Base-by-base conservation (phyloP, 2,329 filamentous ascomycete species). In the Lasiodiplodia sp. region DNA sequence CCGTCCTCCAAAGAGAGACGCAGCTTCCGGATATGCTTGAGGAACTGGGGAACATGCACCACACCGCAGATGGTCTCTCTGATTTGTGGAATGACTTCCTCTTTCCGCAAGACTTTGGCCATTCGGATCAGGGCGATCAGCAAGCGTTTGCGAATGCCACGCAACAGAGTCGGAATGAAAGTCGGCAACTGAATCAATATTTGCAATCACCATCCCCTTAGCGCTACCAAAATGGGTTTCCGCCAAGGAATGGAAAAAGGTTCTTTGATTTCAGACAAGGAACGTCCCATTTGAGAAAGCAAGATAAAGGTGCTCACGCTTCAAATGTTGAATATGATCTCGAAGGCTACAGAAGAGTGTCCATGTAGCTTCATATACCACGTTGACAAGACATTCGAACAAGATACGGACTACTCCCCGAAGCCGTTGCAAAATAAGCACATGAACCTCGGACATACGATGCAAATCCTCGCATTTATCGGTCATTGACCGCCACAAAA, bases 21-120 rank as follows among this genome's bases (percentile, higher is more conserved):
- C 52, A 55, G 52, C 7, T 55, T 14, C 52, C 52, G 21, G 49
- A 52, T 28, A 52, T 52, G 49, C 49, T 52, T 23, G 49, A 52
- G 49, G 49, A 52, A 23, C 11, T 52, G 49, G 49, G n/a, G 18
- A 23, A 52, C 11, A 21, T 52, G 11, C 23, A n/a, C 4, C 49
- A 52, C 18, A 23, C 49, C 11, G 7, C 49, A 55, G 52, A 55
- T 10, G 52, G 52, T 4, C 18, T 55, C 28, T 18, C 52, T 55
- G 52, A 55, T 55, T 18, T 55, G 25, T 55, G 52, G 52, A 31
- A 31, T 31, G 52, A 55, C 6, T 55, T 55, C 25, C 12, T 16
- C 31, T 55, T 55, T 18, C 52, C 25, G 18, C 52, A 55, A 8
- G 52, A 55, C 25, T 31, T 34, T 7, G 16, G 14, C 18, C 52